Conservation (phyloP, 148 eudicot species). For the Talinum fruticosum region DNA sequence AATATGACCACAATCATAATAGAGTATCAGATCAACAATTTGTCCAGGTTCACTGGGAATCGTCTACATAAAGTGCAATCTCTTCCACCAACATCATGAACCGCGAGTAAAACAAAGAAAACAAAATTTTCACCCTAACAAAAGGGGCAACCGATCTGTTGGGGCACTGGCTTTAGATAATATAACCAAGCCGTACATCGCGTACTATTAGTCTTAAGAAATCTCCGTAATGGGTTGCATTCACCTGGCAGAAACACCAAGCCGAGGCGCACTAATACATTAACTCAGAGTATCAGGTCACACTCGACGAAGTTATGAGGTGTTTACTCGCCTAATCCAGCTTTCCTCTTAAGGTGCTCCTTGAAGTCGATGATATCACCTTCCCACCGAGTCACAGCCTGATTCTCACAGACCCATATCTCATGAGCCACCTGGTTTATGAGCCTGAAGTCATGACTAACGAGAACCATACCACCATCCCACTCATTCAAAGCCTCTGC, state of each 20-base stretch:
- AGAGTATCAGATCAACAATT: too few species aligned
- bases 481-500: constrained; percentile 92
- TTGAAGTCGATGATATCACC: constrained; percentile 91
- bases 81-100: background rate
- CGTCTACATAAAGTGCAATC: background rate
- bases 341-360: constrained; percentile 65
- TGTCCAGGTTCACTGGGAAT: background rate
- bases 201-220: constrained; percentile 5
- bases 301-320: background rate
- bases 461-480: constrained; percentile 96
- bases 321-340: constrained; percentile 40
- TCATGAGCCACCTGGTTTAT: constrained; percentile 94
- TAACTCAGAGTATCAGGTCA: background rate
- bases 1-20: too few species aligned
- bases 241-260: background rate
- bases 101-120: background rate
- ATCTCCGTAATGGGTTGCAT: constrained; percentile 1
- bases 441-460: constrained; percentile 91
- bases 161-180: background rate
- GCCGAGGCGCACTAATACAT: background rate
- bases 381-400: constrained; percentile 76
- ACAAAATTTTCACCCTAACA: constrained; percentile 11
- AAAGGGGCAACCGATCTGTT: background rate
- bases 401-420: constrained; percentile 97
- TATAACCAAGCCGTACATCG: background rate